Evolutionary conservation across 202 grass and related monocot species (phyloP), one percentile per base, ranked within the genome.

Genomic region (Carex sylvatica): DNA sequence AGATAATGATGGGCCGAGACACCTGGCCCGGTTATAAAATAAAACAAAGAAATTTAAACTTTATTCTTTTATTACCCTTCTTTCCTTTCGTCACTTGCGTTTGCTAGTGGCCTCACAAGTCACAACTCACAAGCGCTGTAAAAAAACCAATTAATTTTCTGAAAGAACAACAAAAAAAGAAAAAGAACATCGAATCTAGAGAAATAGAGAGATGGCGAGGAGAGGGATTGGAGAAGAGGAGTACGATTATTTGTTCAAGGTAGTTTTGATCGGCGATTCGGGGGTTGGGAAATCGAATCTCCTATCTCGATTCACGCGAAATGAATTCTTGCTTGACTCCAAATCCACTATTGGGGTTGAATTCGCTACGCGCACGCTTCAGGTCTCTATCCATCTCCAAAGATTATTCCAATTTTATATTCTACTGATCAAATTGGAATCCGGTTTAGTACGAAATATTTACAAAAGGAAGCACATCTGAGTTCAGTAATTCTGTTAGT

Each of bases 311-410:
- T 88, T 88, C 81, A 88, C 86, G 51, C 82, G 86, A 22, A 88
- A 88, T 70, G 86, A 88, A 55, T 88, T 88, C 74, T 74, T 69
- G 16, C 78, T 88, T 7, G 86, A 88, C 35, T 88, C 86, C 63
- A 88, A 88, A 80, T 88, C 86, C 28, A 88, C 86, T 23, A 88
- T 88, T 55, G 86, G 86, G 33, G 86, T 88, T 54, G 86, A 88
- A 84, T 88, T 88, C 74, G 86, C 86, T 3, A 88, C 86, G 33
- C 74, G 75, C 74, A 88, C 86, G 9, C 73, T 88, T 80, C 82
- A 88, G 81, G 86, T 88, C 23, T 35, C 2, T 56, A 10, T 38
- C 42, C 30, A 1, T 65, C 26, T 53, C 1, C 13, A 46, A 24
- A 46, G 8, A 71, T 49, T 71, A 4, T 54, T 74, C 23, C 0